Evolutionary conservation across 73 alveolate species (phyloP).

Genomic region (Stentor coeruleus): DNA sequence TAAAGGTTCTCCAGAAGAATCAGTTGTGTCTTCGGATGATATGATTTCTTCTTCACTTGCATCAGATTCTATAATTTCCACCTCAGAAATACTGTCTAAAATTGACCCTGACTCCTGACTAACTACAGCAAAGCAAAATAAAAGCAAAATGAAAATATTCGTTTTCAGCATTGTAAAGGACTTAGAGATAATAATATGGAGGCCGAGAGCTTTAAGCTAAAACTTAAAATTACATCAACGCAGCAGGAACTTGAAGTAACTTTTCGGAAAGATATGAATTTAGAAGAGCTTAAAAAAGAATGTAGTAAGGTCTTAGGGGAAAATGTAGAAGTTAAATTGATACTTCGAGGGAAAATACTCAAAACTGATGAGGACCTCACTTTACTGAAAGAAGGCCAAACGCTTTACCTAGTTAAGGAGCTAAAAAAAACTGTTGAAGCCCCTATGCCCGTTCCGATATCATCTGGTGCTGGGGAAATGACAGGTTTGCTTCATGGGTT

Average conservation of each 20-base stretch:
- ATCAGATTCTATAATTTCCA: not conserved
- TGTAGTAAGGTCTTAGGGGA: not conserved
- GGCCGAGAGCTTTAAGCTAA: not conserved
- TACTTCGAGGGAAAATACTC: conserved; percentile 58
- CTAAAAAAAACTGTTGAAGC: conserved; percentile 29
- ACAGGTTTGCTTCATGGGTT: conserved; percentile 28
- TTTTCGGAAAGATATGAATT: not conserved
- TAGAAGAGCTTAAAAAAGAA: not conserved
- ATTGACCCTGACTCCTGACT: not conserved
- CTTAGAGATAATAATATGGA: too few relatives aligned
- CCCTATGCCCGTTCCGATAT: conserved; percentile 29
- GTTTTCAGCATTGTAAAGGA: too few relatives aligned
- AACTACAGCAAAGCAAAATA: not conserved
- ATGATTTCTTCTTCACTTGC: too few relatives aligned
- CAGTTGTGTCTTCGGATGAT: not conserved
- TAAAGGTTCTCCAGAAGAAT: not conserved
- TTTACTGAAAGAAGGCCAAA: conserved; percentile 40
- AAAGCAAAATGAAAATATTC: not conserved
- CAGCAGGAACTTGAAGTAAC: not conserved
- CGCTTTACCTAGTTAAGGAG: conserved; percentile 52
- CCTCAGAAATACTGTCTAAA: not conserved
- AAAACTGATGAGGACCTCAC: conserved; percentile 44
- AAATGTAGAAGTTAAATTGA: not conserved
- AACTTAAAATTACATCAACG: conserved; percentile 14
- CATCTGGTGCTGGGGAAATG: conserved; percentile 32